Evolutionary conservation across 2,329 filamentous ascomycete species (phyloP).

Genomic region (Colletotrichum gloeosporioides): DNA sequence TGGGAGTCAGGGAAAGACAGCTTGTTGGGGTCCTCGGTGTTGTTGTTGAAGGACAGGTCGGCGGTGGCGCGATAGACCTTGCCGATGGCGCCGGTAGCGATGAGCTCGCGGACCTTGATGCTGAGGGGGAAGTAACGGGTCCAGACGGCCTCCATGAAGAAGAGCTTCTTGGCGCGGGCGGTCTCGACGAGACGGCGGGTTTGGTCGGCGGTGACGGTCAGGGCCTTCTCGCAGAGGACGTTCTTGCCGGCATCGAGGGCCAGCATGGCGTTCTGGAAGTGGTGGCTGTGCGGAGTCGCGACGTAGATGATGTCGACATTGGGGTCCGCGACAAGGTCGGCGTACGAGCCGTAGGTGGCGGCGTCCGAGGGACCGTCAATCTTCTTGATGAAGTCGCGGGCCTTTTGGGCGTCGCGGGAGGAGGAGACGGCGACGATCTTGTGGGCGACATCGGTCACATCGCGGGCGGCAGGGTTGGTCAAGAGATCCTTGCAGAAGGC

Average conservation of each 20-base stretch:
- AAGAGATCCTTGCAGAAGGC: constrained; percentile 81
- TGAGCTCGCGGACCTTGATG: constrained; percentile 73
- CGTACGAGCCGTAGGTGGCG: constrained; percentile 80
- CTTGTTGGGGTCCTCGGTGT: constrained; percentile 62
- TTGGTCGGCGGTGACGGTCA: constrained; percentile 84
- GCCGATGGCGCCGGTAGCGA: constrained; percentile 60
- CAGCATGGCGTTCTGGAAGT: constrained; percentile 91
- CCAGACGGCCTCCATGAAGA: constrained; percentile 90
- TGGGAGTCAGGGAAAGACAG: constrained; percentile 65
- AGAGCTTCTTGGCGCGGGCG: constrained; percentile 74
- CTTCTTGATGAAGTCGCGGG: constrained; percentile 74
- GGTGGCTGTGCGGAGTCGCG: constrained; percentile 89
- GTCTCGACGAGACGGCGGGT: constrained; percentile 73
- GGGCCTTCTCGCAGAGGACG: constrained; percentile 89
- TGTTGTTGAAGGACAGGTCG: constrained; percentile 66
- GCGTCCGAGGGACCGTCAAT: constrained; percentile 72
- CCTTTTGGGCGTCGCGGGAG: constrained; percentile 73
- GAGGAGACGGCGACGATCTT: constrained; percentile 81
- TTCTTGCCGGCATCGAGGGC: constrained; percentile 84
- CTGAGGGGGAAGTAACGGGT: constrained; percentile 88
- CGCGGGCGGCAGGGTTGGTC: constrained; percentile 72
- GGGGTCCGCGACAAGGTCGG: constrained; percentile 78
- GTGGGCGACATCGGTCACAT: constrained; percentile 76
- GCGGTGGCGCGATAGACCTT: constrained; percentile 64
- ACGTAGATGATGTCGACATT: constrained; percentile 88